phyloP scores from a whole-genome alignment of 257 asterid species.

The Oldenlandia corymbosa region DNA sequence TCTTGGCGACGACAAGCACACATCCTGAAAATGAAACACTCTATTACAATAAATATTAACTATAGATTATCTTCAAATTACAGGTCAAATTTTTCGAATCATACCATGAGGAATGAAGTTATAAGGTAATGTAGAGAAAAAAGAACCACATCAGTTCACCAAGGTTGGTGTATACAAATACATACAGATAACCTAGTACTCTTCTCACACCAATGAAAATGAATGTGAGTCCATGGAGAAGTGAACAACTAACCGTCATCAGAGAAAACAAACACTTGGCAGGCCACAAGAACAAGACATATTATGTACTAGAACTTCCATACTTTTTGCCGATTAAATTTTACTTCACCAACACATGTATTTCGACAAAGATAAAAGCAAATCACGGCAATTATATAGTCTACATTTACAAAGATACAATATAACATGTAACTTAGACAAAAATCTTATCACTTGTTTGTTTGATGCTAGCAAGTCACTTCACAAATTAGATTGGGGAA shows the following conservation, averaged over 20 bases:
- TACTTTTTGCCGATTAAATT: too few species aligned
- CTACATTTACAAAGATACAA: not conserved
- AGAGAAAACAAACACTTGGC: not conserved
- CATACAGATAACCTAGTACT: too few species aligned
- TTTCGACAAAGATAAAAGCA: not conserved
- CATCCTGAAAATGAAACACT: slow-evolving; percentile 57
- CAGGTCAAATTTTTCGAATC: not conserved
- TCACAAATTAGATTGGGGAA: not conserved
- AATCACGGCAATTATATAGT: not conserved
- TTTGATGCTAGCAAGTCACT: not conserved
- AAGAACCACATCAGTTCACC: not conserved
- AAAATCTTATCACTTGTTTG: not conserved
- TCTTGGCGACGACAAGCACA: slow-evolving; percentile 75
- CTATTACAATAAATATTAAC: slow-evolving; percentile 17
- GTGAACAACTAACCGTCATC: not conserved
- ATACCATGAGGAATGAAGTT: not conserved
- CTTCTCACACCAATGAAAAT: too few species aligned
- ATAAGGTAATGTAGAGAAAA: not conserved
- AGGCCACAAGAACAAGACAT: too few species aligned
- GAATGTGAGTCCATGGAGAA: too few species aligned
- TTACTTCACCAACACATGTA: not conserved
- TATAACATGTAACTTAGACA: not conserved
- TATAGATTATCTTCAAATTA: not conserved
- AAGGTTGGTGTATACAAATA: not conserved
- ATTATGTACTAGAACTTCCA: not conserved